Evolutionary conservation across 2,329 filamentous ascomycete genomes (phyloP).

Genomic region (Diaporthe destruens): DNA sequence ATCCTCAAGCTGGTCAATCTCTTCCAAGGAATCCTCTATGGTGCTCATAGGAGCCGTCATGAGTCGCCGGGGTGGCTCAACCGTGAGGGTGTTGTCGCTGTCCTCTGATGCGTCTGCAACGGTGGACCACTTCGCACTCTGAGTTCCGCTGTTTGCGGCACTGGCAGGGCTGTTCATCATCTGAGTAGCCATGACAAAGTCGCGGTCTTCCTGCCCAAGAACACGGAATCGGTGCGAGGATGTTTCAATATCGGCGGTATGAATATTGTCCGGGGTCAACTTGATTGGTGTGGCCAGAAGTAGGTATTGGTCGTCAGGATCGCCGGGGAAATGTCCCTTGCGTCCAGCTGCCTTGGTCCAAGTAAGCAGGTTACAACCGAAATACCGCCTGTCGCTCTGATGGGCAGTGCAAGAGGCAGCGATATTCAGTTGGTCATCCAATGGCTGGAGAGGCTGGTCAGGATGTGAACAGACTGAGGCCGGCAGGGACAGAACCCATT

Average conservation of each 20-base stretch:
- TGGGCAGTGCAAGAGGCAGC: neutral
- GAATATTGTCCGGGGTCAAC: conserved; percentile 26
- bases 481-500: conserved; percentile 61
- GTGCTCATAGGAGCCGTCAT: conserved; percentile 38
- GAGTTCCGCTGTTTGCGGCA: conserved; percentile 4
- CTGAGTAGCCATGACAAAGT: conserved; percentile 32
- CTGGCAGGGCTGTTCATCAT: conserved; percentile 6
- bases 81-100: conserved; percentile 37
- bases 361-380: conserved; percentile 59
- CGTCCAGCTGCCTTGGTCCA: conserved; percentile 49
- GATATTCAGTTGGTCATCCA: conserved; percentile 6
- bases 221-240: conserved; percentile 36
- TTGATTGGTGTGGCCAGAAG: conserved; percentile 62
- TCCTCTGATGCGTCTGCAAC: conserved; percentile 37
- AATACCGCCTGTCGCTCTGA: conserved; percentile 40
- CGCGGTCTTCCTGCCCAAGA: conserved; percentile 17
- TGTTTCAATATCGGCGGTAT: conserved; percentile 18
- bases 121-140: conserved; percentile 39
- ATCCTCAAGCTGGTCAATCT: conserved; percentile 72
- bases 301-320: conserved; percentile 56
- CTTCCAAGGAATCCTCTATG: conserved; percentile 75
- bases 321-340: conserved; percentile 43
- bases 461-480: conserved; percentile 41
- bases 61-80: conserved; percentile 30
- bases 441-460: conserved; percentile 17